Evolutionary conservation across 495 filamentous ascomycete genomes (phyloP), one percentile per base, ranked within the genome.

Genomic region (Bacidia rubella): DNA sequence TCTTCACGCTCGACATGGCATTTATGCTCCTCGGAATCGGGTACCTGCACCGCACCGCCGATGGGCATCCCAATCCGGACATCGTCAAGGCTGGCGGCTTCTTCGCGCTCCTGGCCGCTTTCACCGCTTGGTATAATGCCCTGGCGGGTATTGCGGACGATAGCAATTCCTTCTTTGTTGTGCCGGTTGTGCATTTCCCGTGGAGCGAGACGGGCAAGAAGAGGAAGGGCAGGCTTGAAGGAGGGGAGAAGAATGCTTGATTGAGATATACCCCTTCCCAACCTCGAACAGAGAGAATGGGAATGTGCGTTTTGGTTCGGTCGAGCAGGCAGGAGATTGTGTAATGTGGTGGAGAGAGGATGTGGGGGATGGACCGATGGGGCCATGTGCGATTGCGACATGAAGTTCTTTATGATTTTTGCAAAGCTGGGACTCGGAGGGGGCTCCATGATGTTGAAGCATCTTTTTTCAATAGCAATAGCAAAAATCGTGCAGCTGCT

Each of bases 121-220:
- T 98, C 68, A 62, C 88, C 47, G 90, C 90, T 5, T 96, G 90
- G 92, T 96, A 95, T 70, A 95, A 96, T 65, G 90, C 92, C 27
- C 75, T 95, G 54, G 92, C 90, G 44, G 90, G 92, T 88, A 82
- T 97, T 60, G 85, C 83, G 55, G 92, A 97, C 62, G 73, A 67
- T 54, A 77, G 72, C 71, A 88, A 85, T 69, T 5, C 86, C 68
- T 97, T 97, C 86, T 95, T 98, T 79, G 75, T 92, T 64, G 74
- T 95, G 59, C 90, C 89, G 50, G 92, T 96, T 60, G 79, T 81
- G 57, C 92, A 96, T 79, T 95, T 98, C 80, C 92, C 90, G 38
- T 96, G 92, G 92, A 90, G 85, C 29, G 84, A 87, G 61, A 90
- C 87, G 72, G 89, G 82, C 41, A 83, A 82, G 57, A 70, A 80